Evolutionary conservation across 306 rosid genomes (phyloP), one percentile per base, ranked within the genome.

Genomic region (Comarum palustre): DNA sequence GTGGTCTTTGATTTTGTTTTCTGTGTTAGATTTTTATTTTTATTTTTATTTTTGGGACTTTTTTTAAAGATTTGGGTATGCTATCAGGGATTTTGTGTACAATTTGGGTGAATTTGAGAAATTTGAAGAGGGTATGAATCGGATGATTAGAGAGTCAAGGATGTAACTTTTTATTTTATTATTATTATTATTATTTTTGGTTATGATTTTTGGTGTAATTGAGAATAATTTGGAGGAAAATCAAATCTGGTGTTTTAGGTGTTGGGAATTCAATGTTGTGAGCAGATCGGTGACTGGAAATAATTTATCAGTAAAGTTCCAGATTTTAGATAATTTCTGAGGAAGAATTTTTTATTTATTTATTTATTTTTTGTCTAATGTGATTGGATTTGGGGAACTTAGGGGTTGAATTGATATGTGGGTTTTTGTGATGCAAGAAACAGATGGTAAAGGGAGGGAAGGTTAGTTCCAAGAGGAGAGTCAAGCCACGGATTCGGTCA

Each of bases 401-500:
- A n/a, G 16, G 46, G 48, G 24, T 65, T 59, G 78, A 16, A 29
- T 58, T 68, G 62, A 73, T 74, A 31, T 8, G 67, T 62, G 67
- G 69, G 16, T 71, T 75, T 59, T 50, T 66, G 62, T 79, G 82
- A 69, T 86, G 84, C 66, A 8, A 73, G 85, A 73, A 73, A 73
- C 86, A 91, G 89, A 94, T 94, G 99, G 99, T 75, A 17, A 94
- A 88, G 95, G 96, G 95, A 82, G 87, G 93, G 74, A 90, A 78
- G 81, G 78, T 81, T 74, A 70, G 86, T 80, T 58, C 88, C 78
- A 90, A 79, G 73, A 67, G 77, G 27, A 82, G 69, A 75, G 74
- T 73, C 24, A 84, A 82, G 45, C 83, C 70, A 45, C 80, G 76
- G 84, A 79, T 71, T 80, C 76, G 73, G 82, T 78, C 86, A 2